Evolutionary conservation across 257 asterid species (phyloP), one percentile per base, ranked within the genome.

Genomic region (Datura wrightii): DNA sequence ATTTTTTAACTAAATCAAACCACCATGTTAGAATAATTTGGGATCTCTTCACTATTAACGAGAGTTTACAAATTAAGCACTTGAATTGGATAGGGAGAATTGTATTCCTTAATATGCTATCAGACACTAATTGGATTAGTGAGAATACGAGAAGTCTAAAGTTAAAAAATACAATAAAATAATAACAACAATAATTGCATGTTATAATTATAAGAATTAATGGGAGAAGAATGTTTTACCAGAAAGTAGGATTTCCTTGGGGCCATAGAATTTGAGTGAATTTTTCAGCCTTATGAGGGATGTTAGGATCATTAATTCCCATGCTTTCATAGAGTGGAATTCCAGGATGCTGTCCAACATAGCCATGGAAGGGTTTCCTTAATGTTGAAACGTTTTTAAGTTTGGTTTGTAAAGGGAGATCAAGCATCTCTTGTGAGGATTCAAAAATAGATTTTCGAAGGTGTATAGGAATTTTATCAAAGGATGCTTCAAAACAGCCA

Each of bases 251-350:
- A 91, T 24, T 24, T 24, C 31, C 31, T 24, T 24, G 31, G 31
- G 31, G 31, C 31, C 31, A 24, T 24, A 24, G 34, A 82, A 79
- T 82, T 10, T 53, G 60, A 31, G 92, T 41, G 85, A 93, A 89
- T 65, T 55, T 48, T 60, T 88, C 85, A 41, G 90, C 80, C 18
- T 83, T 86, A 10, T 79, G 90, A 3, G 59, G 79, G 11, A 83
- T 62, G 5, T 86, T 84, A 1, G 87, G 90, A 53, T 90, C 90
- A 5, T 79, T 86, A 52, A 93, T 87, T 1, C 95, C 97, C 89
- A 93, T 53, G 88, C 97, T 92, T 44, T 93, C 95, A 63, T 90
- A 93, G 19, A 93, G 90, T 3, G 94, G 95, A 36, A 90, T 89
- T 37, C 65, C 18, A 0, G 92, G 79, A 65, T 86, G 71, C 44